These are phyloP conservation scores for Mycena amicta DNA, from an alignment of 768 basidiomycete species.

Conservation along the genomic window DNA sequence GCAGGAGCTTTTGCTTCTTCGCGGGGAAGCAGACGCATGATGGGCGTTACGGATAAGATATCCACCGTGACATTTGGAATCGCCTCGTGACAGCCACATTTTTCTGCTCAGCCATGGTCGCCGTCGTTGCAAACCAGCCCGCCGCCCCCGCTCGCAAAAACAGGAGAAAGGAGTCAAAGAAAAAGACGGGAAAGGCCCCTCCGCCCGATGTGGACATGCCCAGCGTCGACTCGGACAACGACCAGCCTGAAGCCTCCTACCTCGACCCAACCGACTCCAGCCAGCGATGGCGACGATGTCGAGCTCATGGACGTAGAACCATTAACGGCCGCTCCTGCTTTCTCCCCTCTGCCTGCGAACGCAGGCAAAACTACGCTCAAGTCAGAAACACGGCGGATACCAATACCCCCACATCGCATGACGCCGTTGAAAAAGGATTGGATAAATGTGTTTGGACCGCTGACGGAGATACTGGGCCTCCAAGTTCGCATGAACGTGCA, in stretches of 20 bases:
- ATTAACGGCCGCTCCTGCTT: conserved; percentile 56
- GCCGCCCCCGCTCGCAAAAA: conserved; percentile 41
- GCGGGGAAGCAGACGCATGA: conserved; percentile 59
- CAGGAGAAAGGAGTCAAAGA: conserved; percentile 47
- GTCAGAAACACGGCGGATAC: conserved; percentile 85
- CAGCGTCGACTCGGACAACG: conserved; percentile 30
- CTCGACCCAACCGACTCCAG: conserved; percentile 20
- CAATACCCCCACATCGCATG: conserved; percentile 97
- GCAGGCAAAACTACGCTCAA: conserved; percentile 61
- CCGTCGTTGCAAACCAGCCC: conserved; percentile 8
- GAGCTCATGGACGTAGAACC: conserved; percentile 59
- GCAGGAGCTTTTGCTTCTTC: conserved; percentile 60
- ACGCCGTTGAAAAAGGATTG: conserved; percentile 96
- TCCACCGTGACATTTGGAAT: not conserved
- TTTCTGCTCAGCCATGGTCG: conserved; percentile 16
- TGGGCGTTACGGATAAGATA: not conserved
- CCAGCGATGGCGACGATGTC: conserved; percentile 49
- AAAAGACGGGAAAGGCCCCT: conserved; percentile 20
- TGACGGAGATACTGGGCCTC: conserved; percentile 91
- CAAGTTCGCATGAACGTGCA: conserved; percentile 98
- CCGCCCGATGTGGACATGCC: conserved; percentile 19
- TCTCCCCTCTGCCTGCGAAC: conserved; percentile 67
- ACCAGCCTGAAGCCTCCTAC: conserved; percentile 27
- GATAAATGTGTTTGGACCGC: conserved; percentile 91
- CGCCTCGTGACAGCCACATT: not conserved